Percentiles rank a stretch among this genome's conserved stretches.
These are phyloP conservation scores for Rhodotorula mucilaginosa DNA, from an alignment of 1,284 basidiomycete species.

Conservation along the genomic window DNA sequence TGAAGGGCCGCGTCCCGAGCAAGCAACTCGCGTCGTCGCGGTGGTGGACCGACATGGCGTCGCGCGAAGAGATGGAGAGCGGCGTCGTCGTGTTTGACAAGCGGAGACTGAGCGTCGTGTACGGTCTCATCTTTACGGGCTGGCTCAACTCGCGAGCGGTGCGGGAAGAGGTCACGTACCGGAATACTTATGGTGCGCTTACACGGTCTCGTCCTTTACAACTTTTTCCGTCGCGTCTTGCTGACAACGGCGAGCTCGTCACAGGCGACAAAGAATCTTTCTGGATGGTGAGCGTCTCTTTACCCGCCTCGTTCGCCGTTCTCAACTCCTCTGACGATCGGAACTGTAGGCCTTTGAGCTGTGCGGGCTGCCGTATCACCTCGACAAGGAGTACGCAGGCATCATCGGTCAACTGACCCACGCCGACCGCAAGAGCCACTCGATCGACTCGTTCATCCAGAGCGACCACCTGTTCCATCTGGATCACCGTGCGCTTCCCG, in stretches of 20 bases:
- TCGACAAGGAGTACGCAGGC: slow-evolving; percentile 33
- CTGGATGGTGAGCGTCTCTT: slow-evolving; percentile 29
- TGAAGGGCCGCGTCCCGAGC: slow-evolving; percentile 31
- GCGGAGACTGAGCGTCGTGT: slow-evolving; percentile 13
- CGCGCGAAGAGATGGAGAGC: slow-evolving; percentile 41
- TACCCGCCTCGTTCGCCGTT: neutral
- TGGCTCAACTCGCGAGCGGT: slow-evolving; percentile 33
- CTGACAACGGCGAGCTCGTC: neutral
- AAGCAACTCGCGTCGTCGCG: slow-evolving; percentile 24
- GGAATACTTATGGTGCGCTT: slow-evolving; percentile 26
- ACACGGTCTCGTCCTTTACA: no score
- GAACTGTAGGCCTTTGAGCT: slow-evolving; percentile 27
- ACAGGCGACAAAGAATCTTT: slow-evolving; percentile 38
- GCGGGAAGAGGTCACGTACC: slow-evolving; percentile 36
- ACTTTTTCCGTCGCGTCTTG: no score
- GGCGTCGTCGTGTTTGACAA: slow-evolving; percentile 40
- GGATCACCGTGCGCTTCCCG: slow-evolving; percentile 16
- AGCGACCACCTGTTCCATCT: slow-evolving; percentile 40
- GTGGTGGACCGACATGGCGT: slow-evolving; percentile 31
- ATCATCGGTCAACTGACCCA: slow-evolving; percentile 40
- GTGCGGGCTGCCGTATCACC: slow-evolving; percentile 26
- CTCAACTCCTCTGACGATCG: neutral
- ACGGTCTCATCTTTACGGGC: slow-evolving; percentile 23
- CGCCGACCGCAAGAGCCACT: slow-evolving; percentile 29
- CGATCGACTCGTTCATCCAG: slow-evolving; percentile 40